Evolutionary conservation across 768 basidiomycete species (phyloP).

Genomic region (Hygrophorus pudorinus): DNA sequence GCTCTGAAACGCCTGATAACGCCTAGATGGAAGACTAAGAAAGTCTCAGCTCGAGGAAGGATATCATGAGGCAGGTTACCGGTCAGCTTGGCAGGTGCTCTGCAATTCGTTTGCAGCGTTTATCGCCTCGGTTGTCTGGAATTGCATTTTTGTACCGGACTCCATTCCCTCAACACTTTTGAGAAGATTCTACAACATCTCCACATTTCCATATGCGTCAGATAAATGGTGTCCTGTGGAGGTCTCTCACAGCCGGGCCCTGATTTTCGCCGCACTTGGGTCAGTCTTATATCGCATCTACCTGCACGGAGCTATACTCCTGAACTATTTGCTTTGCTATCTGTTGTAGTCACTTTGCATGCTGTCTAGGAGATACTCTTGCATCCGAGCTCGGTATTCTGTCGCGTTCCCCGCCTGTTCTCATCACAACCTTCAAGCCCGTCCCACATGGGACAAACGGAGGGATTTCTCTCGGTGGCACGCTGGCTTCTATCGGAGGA

Average conservation of each 20-base stretch:
- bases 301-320: background rate
- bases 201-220: constrained; percentile 23
- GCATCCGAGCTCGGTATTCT: constrained; percentile 92
- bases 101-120: constrained; percentile 68
- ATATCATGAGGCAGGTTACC: constrained; percentile 61
- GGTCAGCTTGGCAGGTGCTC: constrained; percentile 73
- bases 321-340: background rate
- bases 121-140: constrained; percentile 54
- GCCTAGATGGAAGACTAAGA: constrained; percentile 55
- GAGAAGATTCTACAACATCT: constrained; percentile 4
- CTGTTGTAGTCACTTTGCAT: constrained; percentile 65
- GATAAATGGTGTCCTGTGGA: constrained; percentile 52
- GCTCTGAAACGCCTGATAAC: background rate
- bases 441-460: constrained; percentile 93
- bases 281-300: constrained; percentile 25
- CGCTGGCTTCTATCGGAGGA: constrained; percentile 60
- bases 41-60: constrained; percentile 77
- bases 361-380: constrained; percentile 85
- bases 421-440: constrained; percentile 65
- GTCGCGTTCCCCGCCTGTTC: constrained; percentile 52
- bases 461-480: constrained; percentile 68
- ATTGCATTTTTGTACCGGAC: constrained; percentile 39
- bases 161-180: constrained; percentile 25
- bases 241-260: constrained; percentile 43
- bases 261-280: constrained; percentile 63